These are phyloP conservation scores for Aureobasidium mangrovei DNA, from an alignment of 2,329 filamentous ascomycete genomes.

Conservation along the genomic window DNA sequence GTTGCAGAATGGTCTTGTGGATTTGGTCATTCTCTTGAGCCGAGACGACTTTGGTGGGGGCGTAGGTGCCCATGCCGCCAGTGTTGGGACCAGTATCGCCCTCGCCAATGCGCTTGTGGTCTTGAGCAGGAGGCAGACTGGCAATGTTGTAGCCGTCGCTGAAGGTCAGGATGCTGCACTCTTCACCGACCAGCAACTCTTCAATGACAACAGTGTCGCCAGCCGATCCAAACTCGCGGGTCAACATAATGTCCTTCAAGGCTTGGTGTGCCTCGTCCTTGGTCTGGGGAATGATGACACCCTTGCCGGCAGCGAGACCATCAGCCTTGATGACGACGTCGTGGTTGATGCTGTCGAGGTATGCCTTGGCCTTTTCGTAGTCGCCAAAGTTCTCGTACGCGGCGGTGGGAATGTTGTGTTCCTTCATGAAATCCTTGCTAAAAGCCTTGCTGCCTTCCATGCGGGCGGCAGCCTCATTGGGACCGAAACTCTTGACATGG, in stretches of 20 bases:
- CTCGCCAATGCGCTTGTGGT: conserved; percentile 92
- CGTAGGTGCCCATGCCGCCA: conserved; percentile 96
- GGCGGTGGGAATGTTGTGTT: conserved; percentile 81
- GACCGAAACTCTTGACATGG: conserved; percentile 74
- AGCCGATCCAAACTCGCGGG: conserved; percentile 75
- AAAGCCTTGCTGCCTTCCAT: conserved; percentile 98
- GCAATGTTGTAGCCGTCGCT: conserved; percentile 79
- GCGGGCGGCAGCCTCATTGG: conserved; percentile 69
- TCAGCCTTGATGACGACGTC: conserved; percentile 88
- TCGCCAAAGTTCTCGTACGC: conserved; percentile 71
- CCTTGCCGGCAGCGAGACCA: conserved; percentile 88
- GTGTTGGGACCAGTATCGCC: conserved; percentile 88
- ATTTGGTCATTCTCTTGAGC: conserved; percentile 64
- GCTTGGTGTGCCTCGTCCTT: conserved; percentile 76
- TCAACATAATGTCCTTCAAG: conserved; percentile 82
- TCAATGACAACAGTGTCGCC: conserved; percentile 92
- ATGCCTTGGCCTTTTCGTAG: conserved; percentile 38
- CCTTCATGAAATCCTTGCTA: conserved; percentile 95
- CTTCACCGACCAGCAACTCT: conserved; percentile 83
- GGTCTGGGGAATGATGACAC: conserved; percentile 76
- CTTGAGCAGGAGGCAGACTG: conserved; percentile 82
- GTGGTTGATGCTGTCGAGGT: conserved; percentile 63
- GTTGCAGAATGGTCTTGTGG: conserved; percentile 74
- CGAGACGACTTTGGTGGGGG: conserved; percentile 51
- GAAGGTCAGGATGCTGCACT: conserved; percentile 85